Base-by-base conservation (phyloP, 805 yeast species). In the Saturnispora zaruensis region DNA sequence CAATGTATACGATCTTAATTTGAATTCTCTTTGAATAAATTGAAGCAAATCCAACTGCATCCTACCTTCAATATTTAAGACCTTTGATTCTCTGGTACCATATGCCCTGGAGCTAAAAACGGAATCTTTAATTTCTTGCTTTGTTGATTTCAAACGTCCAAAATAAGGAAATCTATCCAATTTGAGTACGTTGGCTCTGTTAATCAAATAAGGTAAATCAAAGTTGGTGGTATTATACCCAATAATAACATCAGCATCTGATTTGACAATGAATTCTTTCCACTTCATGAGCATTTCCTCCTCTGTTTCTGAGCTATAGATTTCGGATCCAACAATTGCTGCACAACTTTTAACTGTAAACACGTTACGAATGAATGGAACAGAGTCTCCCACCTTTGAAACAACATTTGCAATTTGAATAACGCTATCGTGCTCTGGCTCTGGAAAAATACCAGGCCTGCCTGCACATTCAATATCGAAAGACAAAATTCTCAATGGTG, bases 381-480 rank as follows among this genome's bases (percentile, higher is more conserved):
- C 78, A n/a, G 75, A 55, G 34, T 84, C 89, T 44, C 99, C 97
- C 46, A 83, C 82, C 46, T 79, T 72, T 59, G 87, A 83, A 2
- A 91, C 95, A 26, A 93, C 96, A 61, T 88, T 91, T 5, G 99
- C 99, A 55, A 93, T 95, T 67, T 95, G 99, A 62, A 93, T 93
- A 8, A 93, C 96, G 0, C 96, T 85, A 69, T 93, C 99, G 44
- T 79, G 76, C 53, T 85, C 85, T 1, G 99, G 84, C 62, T 93
- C 99, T 1, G 99, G 99, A 65, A 93, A 93, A 11, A 93, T 77
- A 48, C 99, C 99, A 56, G 87, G 85, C 67, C 99, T 79, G 42
- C 99, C 99, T 3, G 99, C 93, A 76, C 99, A 93, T 67, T 93
- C 99, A 53, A 93, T 93, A 74, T 93, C 99, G 65, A 93, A 91